Conservation (phyloP, 1,139 yeast species). For the Taphrina pruni region DNA sequence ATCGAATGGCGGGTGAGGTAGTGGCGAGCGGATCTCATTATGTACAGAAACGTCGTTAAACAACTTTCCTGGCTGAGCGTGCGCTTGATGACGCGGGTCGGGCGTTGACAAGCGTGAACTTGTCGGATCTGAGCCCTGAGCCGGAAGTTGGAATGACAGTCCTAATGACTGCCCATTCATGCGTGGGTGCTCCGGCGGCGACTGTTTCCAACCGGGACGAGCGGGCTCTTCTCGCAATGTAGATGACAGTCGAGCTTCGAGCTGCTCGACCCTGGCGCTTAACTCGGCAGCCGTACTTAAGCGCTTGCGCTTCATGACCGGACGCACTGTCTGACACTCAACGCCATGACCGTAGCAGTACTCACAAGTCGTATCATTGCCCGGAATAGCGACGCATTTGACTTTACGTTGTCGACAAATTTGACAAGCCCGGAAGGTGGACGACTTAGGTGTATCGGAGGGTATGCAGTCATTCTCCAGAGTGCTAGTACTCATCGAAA, state of each 20-base stretch:
- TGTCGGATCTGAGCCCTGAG: background rate
- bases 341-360: constrained; percentile 24
- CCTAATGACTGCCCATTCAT: background rate
- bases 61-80: background rate
- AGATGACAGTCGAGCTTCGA: constrained; percentile 19
- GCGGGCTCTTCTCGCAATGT: constrained; percentile 3
- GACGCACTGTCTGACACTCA: constrained; percentile 26
- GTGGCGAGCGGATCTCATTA: background rate
- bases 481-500: background rate
- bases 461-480: background rate
- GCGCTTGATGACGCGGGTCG: background rate
- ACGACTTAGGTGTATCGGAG: background rate
- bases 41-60: background rate
- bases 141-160: background rate
- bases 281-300: constrained; percentile 21
- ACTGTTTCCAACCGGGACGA: background rate
- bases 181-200: background rate
- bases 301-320: constrained; percentile 19
- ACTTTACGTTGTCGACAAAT: constrained; percentile 31
- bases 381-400: constrained; percentile 29
- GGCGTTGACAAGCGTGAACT: background rate
- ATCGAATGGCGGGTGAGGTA: background rate
- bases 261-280: constrained; percentile 36
- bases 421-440: constrained; percentile 34
- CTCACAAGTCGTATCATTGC: constrained; percentile 26